phyloP scores from a whole-genome alignment of 352 stramenopile genomes.

The Phytophthora aleatoria region DNA sequence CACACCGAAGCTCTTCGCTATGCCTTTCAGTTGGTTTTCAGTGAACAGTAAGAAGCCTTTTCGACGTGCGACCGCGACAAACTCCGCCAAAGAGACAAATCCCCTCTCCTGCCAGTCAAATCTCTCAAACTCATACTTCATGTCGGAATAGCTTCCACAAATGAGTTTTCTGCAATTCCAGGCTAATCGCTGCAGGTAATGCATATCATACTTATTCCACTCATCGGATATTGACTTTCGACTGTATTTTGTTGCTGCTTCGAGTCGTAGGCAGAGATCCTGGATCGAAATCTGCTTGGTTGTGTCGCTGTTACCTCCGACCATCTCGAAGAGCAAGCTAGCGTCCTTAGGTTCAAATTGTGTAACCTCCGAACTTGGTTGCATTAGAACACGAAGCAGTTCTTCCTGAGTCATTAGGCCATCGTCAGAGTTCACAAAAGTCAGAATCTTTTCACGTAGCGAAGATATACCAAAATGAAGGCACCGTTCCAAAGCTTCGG shows the following conservation, averaged over 20 bases:
- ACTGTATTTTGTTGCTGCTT: conserved; percentile 30
- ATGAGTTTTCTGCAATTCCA: conserved; percentile 59
- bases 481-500: conserved; percentile 39
- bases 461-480: conserved; percentile 40
- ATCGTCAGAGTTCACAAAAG: conserved; percentile 42
- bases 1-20: conserved; percentile 60
- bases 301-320: conserved; percentile 9
- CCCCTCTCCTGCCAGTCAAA: conserved; percentile 68
- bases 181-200: conserved; percentile 51
- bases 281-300: conserved; percentile 39
- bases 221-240: conserved; percentile 6
- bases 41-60: conserved; percentile 59
- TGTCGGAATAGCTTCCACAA: conserved; percentile 33
- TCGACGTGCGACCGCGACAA: conserved; percentile 40
- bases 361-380: conserved; percentile 23
- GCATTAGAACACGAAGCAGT: conserved; percentile 48
- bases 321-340: conserved; percentile 42
- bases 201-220: conserved; percentile 50
- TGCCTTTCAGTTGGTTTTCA: conserved; percentile 38
- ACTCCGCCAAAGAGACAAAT: conserved; percentile 52
- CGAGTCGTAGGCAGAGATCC: conserved; percentile 39
- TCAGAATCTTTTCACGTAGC: conserved; percentile 47
- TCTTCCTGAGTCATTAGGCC: conserved; percentile 45
- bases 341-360: conserved; percentile 48
- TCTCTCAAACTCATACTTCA: conserved; percentile 60